Conservation (phyloP, 306 rosid species). For the Luffa acutangula region DNA sequence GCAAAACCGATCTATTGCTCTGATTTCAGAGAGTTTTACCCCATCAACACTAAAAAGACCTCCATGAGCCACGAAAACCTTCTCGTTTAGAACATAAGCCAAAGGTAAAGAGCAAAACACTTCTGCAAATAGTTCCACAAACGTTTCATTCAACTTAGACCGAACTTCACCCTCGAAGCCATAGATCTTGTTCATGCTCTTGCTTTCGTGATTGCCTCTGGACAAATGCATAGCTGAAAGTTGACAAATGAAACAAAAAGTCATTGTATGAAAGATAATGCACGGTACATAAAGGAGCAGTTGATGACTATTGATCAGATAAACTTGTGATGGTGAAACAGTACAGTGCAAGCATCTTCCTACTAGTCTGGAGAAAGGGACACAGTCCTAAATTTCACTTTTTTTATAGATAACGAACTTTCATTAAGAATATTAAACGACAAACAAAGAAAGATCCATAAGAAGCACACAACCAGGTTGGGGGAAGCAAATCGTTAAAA, state of each 20-base stretch:
- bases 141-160: conserved; percentile 70
- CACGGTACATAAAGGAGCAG: background rate
- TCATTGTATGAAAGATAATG: background rate
- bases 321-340: background rate
- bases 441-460: too few species aligned
- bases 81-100: conserved; percentile 84
- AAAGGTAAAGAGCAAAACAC: conserved; percentile 86
- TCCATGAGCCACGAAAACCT: conserved; percentile 88
- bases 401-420: too few species aligned
- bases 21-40: conserved; percentile 76
- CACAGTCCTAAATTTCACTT: background rate
- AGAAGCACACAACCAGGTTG: too few species aligned
- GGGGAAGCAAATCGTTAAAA: too few species aligned
- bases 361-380: background rate
- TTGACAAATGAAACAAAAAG: background rate
- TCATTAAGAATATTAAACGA: too few species aligned
- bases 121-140: conserved; percentile 95
- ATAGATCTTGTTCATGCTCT: conserved; percentile 98
- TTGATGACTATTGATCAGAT: background rate
- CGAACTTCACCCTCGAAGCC: conserved; percentile 99
- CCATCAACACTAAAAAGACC: conserved; percentile 99
- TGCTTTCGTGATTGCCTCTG: conserved; percentile 98
- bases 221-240: conserved; percentile 86
- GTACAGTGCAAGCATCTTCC: background rate
- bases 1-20: conserved; percentile 85